Base-by-base conservation (phyloP, 345 rosid species). In the Salix brachista region DNA sequence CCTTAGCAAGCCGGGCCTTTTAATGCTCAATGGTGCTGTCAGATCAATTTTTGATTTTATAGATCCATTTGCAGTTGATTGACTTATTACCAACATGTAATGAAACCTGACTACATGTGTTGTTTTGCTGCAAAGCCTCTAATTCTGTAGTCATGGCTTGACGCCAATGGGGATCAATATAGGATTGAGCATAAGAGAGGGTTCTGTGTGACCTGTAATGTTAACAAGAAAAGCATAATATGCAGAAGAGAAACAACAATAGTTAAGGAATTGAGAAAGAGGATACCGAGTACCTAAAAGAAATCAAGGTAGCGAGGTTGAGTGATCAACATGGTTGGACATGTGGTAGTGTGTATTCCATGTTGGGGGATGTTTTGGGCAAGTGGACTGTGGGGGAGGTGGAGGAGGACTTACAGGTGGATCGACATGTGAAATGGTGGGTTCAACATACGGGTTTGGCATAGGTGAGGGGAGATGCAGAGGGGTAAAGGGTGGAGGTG, bases 361-460 rank as follows among this genome's bases (percentile, higher is more conserved):
- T 37, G 39, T 36, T 6, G 28, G 7, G 32, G 32, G 32, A 30
- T 30, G 32, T 30, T 30, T 17, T 12, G 3, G 18, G 19, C 18
- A 0, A 17, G 21, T 4, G 21, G 8, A 4, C 4, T 1, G 8
- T 3, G 0, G 1, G 2, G 19, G 2, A 17, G 19, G 54, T 4
- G 21, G 54, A 48, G 32, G 32, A 30, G 32, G 32, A 30, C 32
- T 16, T 5, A 37, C 6, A 5, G 2, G 9, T 1, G 8, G 9
- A 37, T 37, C 41, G 1, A 1, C 8, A 5, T 37, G 41, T 37
- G 10, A 0, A 37, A 1, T 1, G 10, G 10, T 37, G 10, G 39
- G 41, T 37, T 37, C 2, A 37, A 37, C 41, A 37, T 3, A 3
- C 32, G 1, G 32, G 32, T 3, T 30, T 30, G 3, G 8, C 2